Base-by-base conservation (phyloP, 164 flowering plant genomes). In the Berberis thunbergii region DNA sequence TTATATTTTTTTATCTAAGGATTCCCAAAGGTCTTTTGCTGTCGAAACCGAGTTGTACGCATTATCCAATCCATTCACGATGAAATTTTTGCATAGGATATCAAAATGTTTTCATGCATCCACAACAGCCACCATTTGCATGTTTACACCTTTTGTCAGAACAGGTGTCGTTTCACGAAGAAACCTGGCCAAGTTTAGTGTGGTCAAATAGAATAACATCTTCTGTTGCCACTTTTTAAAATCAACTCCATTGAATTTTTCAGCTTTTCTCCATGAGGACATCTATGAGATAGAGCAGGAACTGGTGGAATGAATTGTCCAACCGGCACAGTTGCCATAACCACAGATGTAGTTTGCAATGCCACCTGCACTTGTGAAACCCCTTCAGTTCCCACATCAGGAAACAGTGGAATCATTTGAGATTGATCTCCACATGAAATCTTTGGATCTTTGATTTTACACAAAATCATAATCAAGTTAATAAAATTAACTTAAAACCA, bases 121-220 rank as follows among this genome's bases (percentile, higher is more conserved):
- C 4, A 54, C 40, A 1, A 13, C 41, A n/a, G 41, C 57, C 1
- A 26, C 45, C 1, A 7, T 26, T 26, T 26, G 26, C 26, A 26
- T 26, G 26, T 26, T 26, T 26, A 26, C 26, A 26, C 26, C 26
- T 26, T 26, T 0, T 26, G 26, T 26, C 26, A 26, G 26, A 26
- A 26, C 26, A 26, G 0, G 26, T 26, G 26, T 26, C 26, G 26
- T 12, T 6, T 57, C 4, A 41, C 1, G 7, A 9, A 57, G 8
- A 41, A 57, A 57, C 4, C 4, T 57, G 1, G 7, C 60, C 2
- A 57, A 8, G 44, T 57, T 41, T n/a, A 57, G 10, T 6, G 45
- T 57, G 4, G 44, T 57, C 12, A 57, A 8, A 41, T 57, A 57
- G 44, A 57, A 57, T 45, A 57, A 57, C 60, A 57, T 57, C 41